Evolutionary conservation across 306 rosid species (phyloP), one percentile per base, ranked within the genome.

Genomic region (Ormosia emarginata): DNA sequence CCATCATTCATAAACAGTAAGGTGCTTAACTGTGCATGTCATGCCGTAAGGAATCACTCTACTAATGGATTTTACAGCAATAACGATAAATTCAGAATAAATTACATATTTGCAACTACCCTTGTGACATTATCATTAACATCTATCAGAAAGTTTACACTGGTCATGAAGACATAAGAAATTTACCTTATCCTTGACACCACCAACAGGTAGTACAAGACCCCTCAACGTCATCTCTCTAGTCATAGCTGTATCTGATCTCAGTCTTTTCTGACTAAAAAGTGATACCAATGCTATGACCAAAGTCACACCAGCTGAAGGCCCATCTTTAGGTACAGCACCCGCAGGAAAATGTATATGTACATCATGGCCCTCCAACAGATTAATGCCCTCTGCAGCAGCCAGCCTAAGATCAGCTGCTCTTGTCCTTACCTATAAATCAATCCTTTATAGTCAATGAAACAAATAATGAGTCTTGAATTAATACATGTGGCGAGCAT

Each of bases 161-260:
- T 2, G 14, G 43, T 46, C 75, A 78, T 37, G n/a, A 64, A 30
- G 66, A 69, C 61, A 12, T 49, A 47, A 50, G 58, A 46, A 68
- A 46, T 59, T 46, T 88, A 95, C 99, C 98, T 95, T 95, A 76
- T 95, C 99, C 93, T 95, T 93, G 88, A 95, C 74, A 84, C 99
- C 99, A 61, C 99, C 99, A 72, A 95, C 98, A 33, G 99, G 99
- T 49, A 95, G 91, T 57, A 95, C 96, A 15, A 92, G 94, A 87
- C 99, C 99, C 90, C 99, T 92, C 86, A 95, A 87, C 1, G 99
- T 95, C 94, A 95, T 90, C 91, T 95, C 99, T 67, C 99, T 98
- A 17, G 99, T 95, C 99, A 95, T 92, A 64, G 99, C 98, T 3
- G 99, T 95, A 90, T 93, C 99, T 18, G 96, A 90, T 89, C 99